These are phyloP conservation scores for Sugiyamaella floridensis DNA, from an alignment of 805 yeast species.

Conservation along the genomic window DNA sequence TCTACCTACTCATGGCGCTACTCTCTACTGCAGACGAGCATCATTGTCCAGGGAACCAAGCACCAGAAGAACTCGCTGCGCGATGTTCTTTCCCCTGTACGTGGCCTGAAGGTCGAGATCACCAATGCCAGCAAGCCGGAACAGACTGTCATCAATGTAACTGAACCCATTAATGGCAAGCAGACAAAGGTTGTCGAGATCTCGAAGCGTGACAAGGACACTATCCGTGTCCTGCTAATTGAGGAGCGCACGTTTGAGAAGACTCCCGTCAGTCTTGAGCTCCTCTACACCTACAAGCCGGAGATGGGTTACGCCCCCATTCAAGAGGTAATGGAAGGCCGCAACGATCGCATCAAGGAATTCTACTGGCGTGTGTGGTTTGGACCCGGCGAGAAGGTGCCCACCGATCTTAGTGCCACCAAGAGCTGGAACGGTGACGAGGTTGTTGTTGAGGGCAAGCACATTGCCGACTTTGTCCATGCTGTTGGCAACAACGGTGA, in stretches of 20 bases:
- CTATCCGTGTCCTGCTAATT: constrained; percentile 66
- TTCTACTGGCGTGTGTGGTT: constrained; percentile 99
- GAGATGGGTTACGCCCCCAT: constrained; percentile 94
- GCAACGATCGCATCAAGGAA: constrained; percentile 88
- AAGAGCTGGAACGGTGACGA: constrained; percentile 64
- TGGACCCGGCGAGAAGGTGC: constrained; percentile 44
- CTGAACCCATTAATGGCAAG: constrained; percentile 63
- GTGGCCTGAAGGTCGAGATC: constrained; percentile 57
- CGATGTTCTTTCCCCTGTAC: constrained; percentile 70
- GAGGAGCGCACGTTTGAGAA: constrained; percentile 84
- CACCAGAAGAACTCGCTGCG: constrained; percentile 74
- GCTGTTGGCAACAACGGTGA: constrained; percentile 97
- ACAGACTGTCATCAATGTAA: constrained; percentile 56
- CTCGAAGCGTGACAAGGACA: constrained; percentile 41
- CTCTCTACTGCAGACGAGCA: constrained; percentile 73
- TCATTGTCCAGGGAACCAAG: constrained; percentile 78
- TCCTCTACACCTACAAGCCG: constrained; percentile 73
- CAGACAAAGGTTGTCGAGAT: constrained; percentile 53
- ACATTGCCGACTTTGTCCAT: constrained; percentile 86
- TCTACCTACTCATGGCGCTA: constrained; percentile 75
- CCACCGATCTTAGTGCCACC: constrained; percentile 57
- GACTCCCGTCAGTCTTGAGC: constrained; percentile 64
- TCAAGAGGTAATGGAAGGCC: constrained; percentile 77
- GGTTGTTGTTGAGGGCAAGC: constrained; percentile 62
- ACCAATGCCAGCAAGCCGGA: constrained; percentile 42